Conservation (phyloP, 2,329 filamentous ascomycete genomes). For the Calonectria multiphialidica region DNA sequence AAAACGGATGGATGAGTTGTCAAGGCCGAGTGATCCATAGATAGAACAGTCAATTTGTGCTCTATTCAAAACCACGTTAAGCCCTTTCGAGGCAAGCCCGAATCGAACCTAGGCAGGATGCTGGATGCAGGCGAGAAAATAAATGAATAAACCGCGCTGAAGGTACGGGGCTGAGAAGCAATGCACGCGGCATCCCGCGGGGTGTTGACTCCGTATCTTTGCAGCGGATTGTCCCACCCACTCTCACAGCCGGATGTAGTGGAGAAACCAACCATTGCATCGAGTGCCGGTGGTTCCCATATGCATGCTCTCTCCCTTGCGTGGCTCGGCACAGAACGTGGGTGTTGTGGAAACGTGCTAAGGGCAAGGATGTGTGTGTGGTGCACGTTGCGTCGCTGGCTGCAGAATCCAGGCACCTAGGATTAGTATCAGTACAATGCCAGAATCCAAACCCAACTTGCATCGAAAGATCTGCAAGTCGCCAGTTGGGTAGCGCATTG, state of each 20-base stretch:
- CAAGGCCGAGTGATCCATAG: background rate
- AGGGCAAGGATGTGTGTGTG: background rate
- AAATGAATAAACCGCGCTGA: too few species aligned
- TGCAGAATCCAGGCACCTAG: background rate
- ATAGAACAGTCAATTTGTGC: background rate
- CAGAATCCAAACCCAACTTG: background rate
- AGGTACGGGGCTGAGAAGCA: background rate
- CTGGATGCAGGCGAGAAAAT: background rate
- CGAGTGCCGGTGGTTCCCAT: background rate
- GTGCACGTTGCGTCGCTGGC: background rate
- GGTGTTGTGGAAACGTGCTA: background rate
- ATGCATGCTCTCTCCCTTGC: background rate
- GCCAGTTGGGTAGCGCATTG: background rate
- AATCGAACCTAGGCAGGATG: too few species aligned
- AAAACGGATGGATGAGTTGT: slow-evolving; percentile 25
- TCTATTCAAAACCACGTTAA: background rate
- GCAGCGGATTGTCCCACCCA: background rate
- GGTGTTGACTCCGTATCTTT: background rate
- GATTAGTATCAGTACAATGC: background rate
- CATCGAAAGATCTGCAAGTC: background rate
- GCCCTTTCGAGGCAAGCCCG: background rate
- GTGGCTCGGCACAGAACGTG: background rate
- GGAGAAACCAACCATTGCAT: background rate
- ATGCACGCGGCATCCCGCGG: background rate
- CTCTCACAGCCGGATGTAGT: background rate